phyloP scores from a whole-genome alignment of 176 grass and related monocot species.

The Microstegium vimineum region DNA sequence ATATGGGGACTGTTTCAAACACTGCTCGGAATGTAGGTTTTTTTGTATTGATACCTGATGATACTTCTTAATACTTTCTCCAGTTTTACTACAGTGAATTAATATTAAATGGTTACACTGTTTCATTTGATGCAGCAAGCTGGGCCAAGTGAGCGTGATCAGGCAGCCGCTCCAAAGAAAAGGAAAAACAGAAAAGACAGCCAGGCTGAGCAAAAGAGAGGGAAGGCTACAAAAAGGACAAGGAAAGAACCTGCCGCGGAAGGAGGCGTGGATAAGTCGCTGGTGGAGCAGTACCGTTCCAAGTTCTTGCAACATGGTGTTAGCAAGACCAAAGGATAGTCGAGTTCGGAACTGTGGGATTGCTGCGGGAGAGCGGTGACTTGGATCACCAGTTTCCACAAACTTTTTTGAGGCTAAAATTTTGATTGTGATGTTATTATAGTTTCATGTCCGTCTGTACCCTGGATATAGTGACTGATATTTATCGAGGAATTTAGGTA shows the following conservation, averaged over 20 bases:
- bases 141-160: neutral
- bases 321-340: conserved; percentile 46
- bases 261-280: conserved; percentile 59
- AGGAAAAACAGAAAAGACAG: conserved; percentile 45
- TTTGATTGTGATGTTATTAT: conserved; percentile 2
- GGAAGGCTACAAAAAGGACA: conserved; percentile 23
- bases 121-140: conserved; percentile 39
- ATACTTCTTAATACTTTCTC: neutral
- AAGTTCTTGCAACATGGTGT: conserved; percentile 58
- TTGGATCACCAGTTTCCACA: neutral
- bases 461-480: neutral
- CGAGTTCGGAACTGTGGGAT: neutral
- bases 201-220: conserved; percentile 28
- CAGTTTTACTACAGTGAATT: neutral
- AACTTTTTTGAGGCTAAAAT: neutral
- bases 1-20: conserved; percentile 16
- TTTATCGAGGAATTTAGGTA: neutral
- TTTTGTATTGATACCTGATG: neutral
- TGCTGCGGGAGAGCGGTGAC: neutral
- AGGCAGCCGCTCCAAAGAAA: conserved; percentile 22
- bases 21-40: conserved; percentile 28
- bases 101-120: neutral
- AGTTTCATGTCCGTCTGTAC: neutral
- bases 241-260: conserved; percentile 31
- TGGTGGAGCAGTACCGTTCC: conserved; percentile 68